Evolutionary conservation across 2,329 filamentous ascomycete genomes (phyloP), one percentile per base, ranked within the genome.

Genomic region (Fusarium temperatum): DNA sequence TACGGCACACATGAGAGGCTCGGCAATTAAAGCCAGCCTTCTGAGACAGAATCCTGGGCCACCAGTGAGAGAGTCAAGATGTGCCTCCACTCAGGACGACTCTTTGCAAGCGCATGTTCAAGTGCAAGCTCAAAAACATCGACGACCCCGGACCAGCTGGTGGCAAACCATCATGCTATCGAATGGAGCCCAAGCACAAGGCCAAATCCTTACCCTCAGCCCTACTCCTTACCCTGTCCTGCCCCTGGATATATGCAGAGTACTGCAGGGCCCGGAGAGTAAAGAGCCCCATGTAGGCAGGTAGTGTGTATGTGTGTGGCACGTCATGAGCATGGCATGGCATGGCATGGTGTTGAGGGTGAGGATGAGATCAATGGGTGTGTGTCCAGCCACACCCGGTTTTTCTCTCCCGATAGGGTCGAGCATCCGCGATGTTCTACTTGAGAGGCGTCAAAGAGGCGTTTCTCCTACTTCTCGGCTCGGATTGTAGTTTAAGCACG

Each of bases 71-170:
- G 48, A 47, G 57, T 53, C 57, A 30, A 55, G 53, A 63, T 54
- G 53, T 68, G 73, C 76, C 70, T 78, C 76, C 76, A 76, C 75
- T 53, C 63, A 59, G 72, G 54, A 74, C 53, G 67, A 69, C 74
- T 75, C 71, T 75, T 68, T 74, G 62, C 56, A 58, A 58, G 56
- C 42, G 63, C 73, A 74, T 75, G 76, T 74, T 60, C 56, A 58
- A 58, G 42, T 36, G 62, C 73, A 74, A 75, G 76, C 74, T 77
- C 67, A 70, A 75, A 75, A 71, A 63, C 48, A 63, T 55, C 51
- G 56, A 68, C 48, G 64, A 78, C 69, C 76, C 76, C 73, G 53
- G 76, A 61, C 76, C 54, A 78, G 76, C 76, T 78, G 76, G 76
- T 78, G 76, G 76, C 76, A 68, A 78, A 75, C 65, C 38, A 38